These are phyloP conservation scores for Coffea canephora DNA, from an alignment of 257 asterid genomes.

Conservation along the genomic window DNA sequence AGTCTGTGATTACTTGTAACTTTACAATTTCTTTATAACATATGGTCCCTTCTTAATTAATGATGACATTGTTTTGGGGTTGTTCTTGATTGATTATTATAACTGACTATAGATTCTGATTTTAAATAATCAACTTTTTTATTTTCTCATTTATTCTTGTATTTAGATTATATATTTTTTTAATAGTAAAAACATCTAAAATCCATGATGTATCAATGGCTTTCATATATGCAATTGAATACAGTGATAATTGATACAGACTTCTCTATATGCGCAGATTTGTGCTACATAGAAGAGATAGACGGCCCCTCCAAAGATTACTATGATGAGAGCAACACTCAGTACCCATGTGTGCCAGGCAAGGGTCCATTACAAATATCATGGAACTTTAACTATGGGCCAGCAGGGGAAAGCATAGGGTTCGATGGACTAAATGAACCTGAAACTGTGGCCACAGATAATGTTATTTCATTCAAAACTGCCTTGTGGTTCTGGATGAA, in stretches of 20 bases:
- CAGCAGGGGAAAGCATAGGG: slow-evolving; percentile 45
- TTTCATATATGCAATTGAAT: too few relatives aligned
- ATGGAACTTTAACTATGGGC: slow-evolving; percentile 58
- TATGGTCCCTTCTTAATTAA: too few relatives aligned
- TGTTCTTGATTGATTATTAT: too few relatives aligned
- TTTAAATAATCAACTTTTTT: too few relatives aligned
- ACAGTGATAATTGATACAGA: background rate
- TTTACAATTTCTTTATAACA: too few relatives aligned
- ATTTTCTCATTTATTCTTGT: too few relatives aligned
- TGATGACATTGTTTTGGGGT: too few relatives aligned
- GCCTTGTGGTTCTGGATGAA: slow-evolving; percentile 62
- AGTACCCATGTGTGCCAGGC: slow-evolving; percentile 37
- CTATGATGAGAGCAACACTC: slow-evolving; percentile 37
- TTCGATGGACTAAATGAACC: slow-evolving; percentile 47
- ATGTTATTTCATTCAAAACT: slow-evolving; percentile 38
- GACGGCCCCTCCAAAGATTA: slow-evolving; percentile 37
- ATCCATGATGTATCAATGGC: too few relatives aligned
- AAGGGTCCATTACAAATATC: slow-evolving; percentile 53
- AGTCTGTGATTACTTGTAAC: too few relatives aligned
- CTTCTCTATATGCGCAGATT: slow-evolving; percentile 16
- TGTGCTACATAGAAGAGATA: slow-evolving; percentile 46
- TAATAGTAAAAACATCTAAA: too few relatives aligned
- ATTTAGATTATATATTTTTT: too few relatives aligned
- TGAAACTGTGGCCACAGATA: slow-evolving; percentile 37
- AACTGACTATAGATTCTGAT: too few relatives aligned